Percentiles rank a stretch among this genome's conserved stretches.
These are phyloP conservation scores for Crithidia bombi DNA, from an alignment of 208 protist species.

Conservation along the genomic window DNA sequence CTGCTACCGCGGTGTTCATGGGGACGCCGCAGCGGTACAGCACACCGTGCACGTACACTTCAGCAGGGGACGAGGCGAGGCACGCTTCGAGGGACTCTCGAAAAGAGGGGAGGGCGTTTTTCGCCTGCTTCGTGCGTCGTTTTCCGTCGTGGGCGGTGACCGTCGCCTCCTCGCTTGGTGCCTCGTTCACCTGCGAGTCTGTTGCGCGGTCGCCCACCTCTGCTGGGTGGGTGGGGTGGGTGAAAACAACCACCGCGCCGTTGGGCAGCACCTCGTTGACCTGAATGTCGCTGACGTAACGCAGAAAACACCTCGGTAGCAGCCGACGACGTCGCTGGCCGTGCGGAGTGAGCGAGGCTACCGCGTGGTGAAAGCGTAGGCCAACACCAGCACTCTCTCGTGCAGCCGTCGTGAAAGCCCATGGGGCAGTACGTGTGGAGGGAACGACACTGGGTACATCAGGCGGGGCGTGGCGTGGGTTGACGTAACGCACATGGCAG, in stretches of 20 bases:
- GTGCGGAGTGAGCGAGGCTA: neutral
- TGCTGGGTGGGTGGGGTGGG: constrained; percentile 46
- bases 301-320: constrained; percentile 24
- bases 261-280: constrained; percentile 68
- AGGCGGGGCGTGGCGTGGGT: neutral
- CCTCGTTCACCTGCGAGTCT: neutral
- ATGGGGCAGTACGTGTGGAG: neutral
- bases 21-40: constrained; percentile 60
- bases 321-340: constrained; percentile 20
- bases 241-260: constrained; percentile 72
- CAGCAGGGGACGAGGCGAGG: neutral
- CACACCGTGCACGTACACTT: constrained; percentile 66
- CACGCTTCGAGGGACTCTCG: constrained; percentile 19
- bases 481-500: constrained; percentile 19
- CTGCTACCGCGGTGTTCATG: constrained; percentile 34
- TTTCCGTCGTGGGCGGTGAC: neutral
- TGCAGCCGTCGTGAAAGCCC: constrained; percentile 19
- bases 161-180: neutral
- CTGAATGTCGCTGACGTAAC: constrained; percentile 63
- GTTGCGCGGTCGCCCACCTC: constrained; percentile 13
- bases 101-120: neutral
- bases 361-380: constrained; percentile 15
- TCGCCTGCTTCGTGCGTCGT: neutral
- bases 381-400: constrained; percentile 30
- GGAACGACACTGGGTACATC: neutral